phyloP scores from a whole-genome alignment of 1,284 basidiomycete species.

The Phaffia rhodozyma region DNA sequence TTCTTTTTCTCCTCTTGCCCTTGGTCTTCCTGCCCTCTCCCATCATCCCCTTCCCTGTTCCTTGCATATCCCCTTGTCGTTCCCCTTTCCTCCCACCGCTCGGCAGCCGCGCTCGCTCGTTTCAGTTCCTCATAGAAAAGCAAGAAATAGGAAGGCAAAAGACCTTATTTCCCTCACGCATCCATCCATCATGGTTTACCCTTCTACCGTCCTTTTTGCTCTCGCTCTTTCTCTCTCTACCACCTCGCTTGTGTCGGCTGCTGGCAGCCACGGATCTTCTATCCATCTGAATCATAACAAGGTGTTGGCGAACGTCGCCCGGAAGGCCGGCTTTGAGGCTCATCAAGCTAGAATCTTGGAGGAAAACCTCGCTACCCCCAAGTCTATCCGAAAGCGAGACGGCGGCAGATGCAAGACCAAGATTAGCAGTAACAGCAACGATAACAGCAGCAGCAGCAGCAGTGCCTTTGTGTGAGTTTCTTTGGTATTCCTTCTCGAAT shows the following conservation, averaged over 20 bases:
- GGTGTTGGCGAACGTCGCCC: not conserved
- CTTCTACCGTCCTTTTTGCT: not conserved
- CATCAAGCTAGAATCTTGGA: not conserved
- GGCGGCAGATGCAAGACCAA: constrained; percentile 12
- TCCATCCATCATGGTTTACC: constrained; percentile 3
- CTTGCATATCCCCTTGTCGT: not conserved
- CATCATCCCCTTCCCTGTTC: not conserved
- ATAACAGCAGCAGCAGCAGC: not conserved
- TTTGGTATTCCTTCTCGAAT: not conserved
- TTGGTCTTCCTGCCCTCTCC: not conserved
- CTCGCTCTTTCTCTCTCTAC: constrained; percentile 3
- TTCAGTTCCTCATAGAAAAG: too few relatives aligned
- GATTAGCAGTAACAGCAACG: too few relatives aligned
- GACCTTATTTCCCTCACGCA: not conserved
- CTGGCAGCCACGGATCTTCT: constrained; percentile 2
- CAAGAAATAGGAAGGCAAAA: too few relatives aligned
- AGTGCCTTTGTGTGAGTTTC: not conserved
- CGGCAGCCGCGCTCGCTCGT: too few relatives aligned
- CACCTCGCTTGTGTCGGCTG: constrained; percentile 16
- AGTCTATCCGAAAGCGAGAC: not conserved
- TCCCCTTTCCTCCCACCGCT: too few relatives aligned
- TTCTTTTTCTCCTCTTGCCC: not conserved
- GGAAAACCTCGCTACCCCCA: not conserved
- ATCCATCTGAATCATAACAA: not conserved
- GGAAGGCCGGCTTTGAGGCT: not conserved